Conservation (phyloP, 139 green algal species). For the Trebouxia sp. region DNA sequence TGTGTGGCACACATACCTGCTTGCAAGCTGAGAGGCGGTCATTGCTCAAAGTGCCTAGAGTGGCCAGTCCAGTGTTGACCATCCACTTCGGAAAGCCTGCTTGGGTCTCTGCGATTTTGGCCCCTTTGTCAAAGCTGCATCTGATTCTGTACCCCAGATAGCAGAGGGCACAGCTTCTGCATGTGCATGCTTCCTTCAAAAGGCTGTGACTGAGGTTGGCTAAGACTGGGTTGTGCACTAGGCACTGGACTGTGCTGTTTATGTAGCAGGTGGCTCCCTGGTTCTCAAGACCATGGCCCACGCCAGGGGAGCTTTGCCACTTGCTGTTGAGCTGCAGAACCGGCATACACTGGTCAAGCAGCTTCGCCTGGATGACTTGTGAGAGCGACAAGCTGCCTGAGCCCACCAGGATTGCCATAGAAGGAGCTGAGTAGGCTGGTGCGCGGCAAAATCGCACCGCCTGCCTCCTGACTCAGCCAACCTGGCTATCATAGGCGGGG, state of each 20-base stretch:
- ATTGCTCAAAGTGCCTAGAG: not conserved
- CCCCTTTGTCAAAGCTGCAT: not conserved
- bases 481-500: no score
- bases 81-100: not conserved
- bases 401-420: no score
- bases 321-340: not conserved
- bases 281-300: not conserved
- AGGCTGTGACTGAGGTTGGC: conserved; percentile 5
- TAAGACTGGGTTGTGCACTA: conserved; percentile 7
- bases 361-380: no score
- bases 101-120: not conserved
- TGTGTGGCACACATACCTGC: not conserved
- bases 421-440: no score
- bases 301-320: not conserved
- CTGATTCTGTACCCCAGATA: not conserved
- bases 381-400: no score
- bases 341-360: no score
- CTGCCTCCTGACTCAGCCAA: no score
- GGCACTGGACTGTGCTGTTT: conserved; percentile 14
- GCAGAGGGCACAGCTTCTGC: not conserved
- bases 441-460: no score
- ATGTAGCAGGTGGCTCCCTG: conserved; percentile 13
- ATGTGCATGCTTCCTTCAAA: not conserved
- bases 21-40: not conserved
- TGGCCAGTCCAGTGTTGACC: not conserved